These are phyloP conservation scores for Luffa acutangula DNA, from an alignment of 306 rosid genomes.

Conservation along the genomic window DNA sequence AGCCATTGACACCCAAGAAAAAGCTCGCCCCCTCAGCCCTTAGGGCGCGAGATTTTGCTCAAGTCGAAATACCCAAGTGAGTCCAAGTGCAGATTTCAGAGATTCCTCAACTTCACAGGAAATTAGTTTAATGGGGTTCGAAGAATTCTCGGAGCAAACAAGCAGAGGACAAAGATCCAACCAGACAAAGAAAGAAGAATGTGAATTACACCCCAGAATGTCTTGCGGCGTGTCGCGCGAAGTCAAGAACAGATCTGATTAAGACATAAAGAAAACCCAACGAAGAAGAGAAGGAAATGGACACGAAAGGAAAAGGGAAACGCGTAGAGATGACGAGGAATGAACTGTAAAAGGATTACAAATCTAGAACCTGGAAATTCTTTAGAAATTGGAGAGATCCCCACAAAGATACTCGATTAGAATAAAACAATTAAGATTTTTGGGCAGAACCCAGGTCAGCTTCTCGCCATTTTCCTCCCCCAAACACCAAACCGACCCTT, in stretches of 20 bases:
- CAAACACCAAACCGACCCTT: background rate
- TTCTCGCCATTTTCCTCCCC: background rate
- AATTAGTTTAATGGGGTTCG: background rate
- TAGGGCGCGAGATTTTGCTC: slow-evolving; percentile 7
- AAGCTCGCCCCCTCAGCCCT: slow-evolving; percentile 30
- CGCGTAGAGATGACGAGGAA: slow-evolving; percentile 66
- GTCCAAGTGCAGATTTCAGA: background rate
- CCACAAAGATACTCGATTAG: slow-evolving; percentile 6
- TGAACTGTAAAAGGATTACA: slow-evolving; percentile 63
- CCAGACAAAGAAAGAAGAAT: slow-evolving; percentile 20
- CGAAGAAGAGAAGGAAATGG: slow-evolving; percentile 21
- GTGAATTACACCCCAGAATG: slow-evolving; percentile 47
- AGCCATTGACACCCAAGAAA: background rate
- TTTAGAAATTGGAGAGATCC: background rate
- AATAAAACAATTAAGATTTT: background rate
- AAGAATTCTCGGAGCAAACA: slow-evolving; percentile 16
- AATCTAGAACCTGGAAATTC: slow-evolving; percentile 30
- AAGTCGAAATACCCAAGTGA: background rate
- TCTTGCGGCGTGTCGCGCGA: slow-evolving; percentile 23
- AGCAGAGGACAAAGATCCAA: slow-evolving; percentile 35
- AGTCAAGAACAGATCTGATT: slow-evolving; percentile 49
- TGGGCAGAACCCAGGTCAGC: background rate
- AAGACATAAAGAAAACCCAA: slow-evolving; percentile 37
- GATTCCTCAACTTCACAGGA: background rate
- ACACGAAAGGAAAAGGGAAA: slow-evolving; percentile 34